Conservation (phyloP, 331 rosid genomes). For the Quercus tomentella region DNA sequence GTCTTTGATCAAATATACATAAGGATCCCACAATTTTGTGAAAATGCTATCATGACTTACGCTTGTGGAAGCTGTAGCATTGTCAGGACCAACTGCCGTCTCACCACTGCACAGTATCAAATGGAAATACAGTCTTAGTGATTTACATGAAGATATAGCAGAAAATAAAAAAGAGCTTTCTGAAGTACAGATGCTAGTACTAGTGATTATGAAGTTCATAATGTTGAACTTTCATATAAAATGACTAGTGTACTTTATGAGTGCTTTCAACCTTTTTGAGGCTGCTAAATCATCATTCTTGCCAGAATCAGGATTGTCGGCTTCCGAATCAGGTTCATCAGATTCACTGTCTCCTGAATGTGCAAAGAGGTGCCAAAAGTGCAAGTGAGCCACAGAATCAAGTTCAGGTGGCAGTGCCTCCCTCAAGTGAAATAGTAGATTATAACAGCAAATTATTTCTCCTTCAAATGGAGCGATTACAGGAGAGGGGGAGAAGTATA, state of each 20-base stretch:
- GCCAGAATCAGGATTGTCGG: conserved; percentile 28
- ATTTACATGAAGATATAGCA: conserved; percentile 9
- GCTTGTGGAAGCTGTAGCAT: conserved; percentile 31
- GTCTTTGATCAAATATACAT: neutral
- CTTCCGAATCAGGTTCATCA: conserved; percentile 58
- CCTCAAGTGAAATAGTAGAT: conserved; percentile 1
- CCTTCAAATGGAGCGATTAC: neutral
- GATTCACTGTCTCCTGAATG: conserved; percentile 75
- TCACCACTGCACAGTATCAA: conserved; percentile 55
- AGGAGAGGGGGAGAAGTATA: neutral
- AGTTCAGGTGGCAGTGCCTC: conserved; percentile 11
- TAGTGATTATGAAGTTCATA: conserved; percentile 8
- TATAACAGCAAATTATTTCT: neutral
- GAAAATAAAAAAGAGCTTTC: neutral
- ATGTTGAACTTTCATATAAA: neutral
- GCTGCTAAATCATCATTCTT: conserved; percentile 45
- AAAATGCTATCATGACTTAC: conserved; percentile 29
- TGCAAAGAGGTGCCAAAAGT: conserved; percentile 26
- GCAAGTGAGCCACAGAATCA: conserved; percentile 32
- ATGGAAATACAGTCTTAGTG: conserved; percentile 19
- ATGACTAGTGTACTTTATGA: neutral
- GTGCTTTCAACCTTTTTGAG: conserved; percentile 59
- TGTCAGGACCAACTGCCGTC: conserved; percentile 37
- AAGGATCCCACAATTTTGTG: neutral
- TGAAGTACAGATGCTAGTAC: neutral